phyloP scores from a whole-genome alignment of 306 rosid genomes.

The Rosa rugosa region DNA sequence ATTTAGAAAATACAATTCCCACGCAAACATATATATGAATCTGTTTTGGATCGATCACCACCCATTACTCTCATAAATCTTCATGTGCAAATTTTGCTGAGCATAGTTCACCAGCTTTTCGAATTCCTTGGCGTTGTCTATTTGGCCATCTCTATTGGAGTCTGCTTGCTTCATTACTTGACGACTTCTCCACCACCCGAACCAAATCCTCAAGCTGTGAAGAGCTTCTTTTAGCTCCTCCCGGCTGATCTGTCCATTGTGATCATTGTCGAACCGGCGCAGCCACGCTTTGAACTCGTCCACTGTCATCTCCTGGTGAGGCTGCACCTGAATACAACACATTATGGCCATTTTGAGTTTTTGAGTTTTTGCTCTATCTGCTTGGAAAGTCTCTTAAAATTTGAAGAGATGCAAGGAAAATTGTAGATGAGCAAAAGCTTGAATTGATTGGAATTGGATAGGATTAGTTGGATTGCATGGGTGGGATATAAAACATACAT shows the following conservation, averaged over 20 bases:
- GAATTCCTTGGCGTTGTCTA: conserved; percentile 16
- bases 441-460: conserved; percentile 1
- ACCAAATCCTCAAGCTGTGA: conserved; percentile 20
- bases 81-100: conserved; percentile 19
- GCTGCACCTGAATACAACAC: conserved; percentile 20
- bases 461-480: background rate
- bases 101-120: conserved; percentile 20
- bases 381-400: background rate
- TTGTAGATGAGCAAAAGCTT: background rate
- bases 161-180: conserved; percentile 13
- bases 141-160: background rate
- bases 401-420: background rate
- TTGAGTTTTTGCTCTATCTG: background rate
- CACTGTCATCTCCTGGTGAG: conserved; percentile 24
- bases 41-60: conserved; percentile 1
- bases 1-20: background rate
- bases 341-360: conserved; percentile 4
- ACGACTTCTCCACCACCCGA: conserved; percentile 20
- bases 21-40: background rate
- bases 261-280: conserved; percentile 17
- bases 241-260: conserved; percentile 6
- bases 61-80: conserved; percentile 6
- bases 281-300: conserved; percentile 23
- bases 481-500: background rate
- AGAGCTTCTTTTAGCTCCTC: conserved; percentile 21